Conservation (phyloP, 2,329 filamentous ascomycete species). For the Fusarium ambrosium region DNA sequence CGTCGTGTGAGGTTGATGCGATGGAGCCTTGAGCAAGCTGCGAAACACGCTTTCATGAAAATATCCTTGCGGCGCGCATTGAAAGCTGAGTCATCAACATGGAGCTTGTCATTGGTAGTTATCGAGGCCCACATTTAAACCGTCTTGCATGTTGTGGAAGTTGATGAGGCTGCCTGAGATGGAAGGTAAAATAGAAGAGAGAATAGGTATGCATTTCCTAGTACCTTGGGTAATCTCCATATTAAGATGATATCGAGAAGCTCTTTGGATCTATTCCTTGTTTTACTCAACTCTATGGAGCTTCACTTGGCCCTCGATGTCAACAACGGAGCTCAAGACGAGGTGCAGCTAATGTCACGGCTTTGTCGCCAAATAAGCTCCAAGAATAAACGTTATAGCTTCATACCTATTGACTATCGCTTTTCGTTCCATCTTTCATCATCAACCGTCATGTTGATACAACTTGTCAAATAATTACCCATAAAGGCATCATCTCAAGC, state of each 20-base stretch:
- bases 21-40: conserved; percentile 34
- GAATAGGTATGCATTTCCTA: not conserved
- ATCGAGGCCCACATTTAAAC: conserved; percentile 13
- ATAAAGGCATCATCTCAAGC: not conserved
- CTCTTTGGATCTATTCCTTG: not conserved
- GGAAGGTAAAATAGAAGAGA: not conserved
- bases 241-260: not conserved
- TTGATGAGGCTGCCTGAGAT: not conserved
- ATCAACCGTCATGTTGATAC: not conserved
- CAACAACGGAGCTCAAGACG: not conserved
- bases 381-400: not conserved
- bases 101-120: conserved; percentile 27
- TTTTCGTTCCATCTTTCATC: not conserved
- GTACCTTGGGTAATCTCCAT: not conserved
- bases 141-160: not conserved
- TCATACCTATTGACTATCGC: not conserved
- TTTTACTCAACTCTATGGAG: not conserved
- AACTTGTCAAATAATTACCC: not conserved
- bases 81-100: conserved; percentile 40
- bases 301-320: not conserved
- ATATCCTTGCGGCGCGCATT: conserved; percentile 44
- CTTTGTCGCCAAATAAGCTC: not conserved
- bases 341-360: not conserved
- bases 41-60: conserved; percentile 48
- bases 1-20: conserved; percentile 35